A percentile compares a stretch with the other conserved stretches of the same genome.
phyloP scores from a whole-genome alignment of 176 grass and related monocot genomes.

The Ensete glaucum region DNA sequence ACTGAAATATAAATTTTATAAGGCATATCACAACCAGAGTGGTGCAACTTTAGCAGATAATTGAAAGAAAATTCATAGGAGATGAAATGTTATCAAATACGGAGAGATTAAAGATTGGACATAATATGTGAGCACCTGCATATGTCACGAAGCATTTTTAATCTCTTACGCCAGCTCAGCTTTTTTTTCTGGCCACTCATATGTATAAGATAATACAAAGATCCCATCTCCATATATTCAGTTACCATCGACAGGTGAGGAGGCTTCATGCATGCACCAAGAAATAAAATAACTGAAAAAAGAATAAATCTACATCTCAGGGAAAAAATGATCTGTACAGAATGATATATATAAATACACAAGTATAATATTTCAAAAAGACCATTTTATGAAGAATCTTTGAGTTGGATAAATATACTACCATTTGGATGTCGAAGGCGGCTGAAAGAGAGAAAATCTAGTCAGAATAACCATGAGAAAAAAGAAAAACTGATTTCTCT shows the following conservation, averaged over 20 bases:
- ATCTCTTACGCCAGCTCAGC: constrained; percentile 94
- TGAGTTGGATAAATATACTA: constrained; percentile 36
- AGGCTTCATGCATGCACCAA: constrained; percentile 97
- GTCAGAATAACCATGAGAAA: constrained; percentile 22
- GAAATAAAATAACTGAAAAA: constrained; percentile 94
- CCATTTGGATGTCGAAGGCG: constrained; percentile 97
- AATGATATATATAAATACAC: background rate
- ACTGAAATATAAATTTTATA: no score
- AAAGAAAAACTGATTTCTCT: background rate
- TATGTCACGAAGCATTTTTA: constrained; percentile 97
- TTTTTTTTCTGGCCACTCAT: constrained; percentile 99
- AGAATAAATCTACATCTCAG: constrained; percentile 9
- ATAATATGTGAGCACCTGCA: constrained; percentile 51
- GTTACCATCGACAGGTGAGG: constrained; percentile 97
- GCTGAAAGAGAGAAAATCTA: constrained; percentile 52
- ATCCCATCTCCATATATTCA: constrained; percentile 99
- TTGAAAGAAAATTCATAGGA: no score
- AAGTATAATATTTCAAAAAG: constrained; percentile 12
- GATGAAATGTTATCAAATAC: no score
- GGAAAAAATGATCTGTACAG: background rate
- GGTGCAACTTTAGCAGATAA: background rate
- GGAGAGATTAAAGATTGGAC: background rate
- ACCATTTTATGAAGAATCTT: constrained; percentile 8
- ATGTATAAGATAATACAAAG: constrained; percentile 95
- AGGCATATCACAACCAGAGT: no score